A percentile compares a stretch with the other conserved stretches of the same genome.
These are phyloP conservation scores for Colletotrichum theobromicola DNA, from an alignment of 2,329 filamentous ascomycete genomes.

Conservation along the genomic window DNA sequence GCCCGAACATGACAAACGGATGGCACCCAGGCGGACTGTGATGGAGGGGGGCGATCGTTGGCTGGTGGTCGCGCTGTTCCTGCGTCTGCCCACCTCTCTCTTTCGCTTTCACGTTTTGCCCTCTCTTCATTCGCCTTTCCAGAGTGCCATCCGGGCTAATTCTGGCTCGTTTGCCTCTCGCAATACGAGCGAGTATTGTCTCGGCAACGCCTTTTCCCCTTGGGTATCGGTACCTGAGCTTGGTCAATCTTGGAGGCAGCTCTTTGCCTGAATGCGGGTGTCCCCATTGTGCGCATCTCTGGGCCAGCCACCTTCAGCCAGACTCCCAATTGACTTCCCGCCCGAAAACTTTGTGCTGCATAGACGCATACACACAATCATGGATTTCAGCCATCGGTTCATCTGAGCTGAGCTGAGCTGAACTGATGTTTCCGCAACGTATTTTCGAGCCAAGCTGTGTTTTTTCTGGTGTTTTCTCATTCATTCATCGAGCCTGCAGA, in stretches of 20 bases:
- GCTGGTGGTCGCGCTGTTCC: conserved; percentile 6
- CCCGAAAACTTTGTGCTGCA: background rate
- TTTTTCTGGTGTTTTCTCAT: background rate
- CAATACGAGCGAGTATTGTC: background rate
- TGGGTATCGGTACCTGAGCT: background rate
- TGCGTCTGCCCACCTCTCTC: conserved; percentile 4
- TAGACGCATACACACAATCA: background rate
- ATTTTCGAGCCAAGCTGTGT: background rate
- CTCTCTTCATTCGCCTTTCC: background rate
- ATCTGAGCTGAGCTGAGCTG: background rate
- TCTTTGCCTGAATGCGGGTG: background rate
- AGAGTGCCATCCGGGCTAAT: background rate
- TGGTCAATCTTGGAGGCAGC: background rate
- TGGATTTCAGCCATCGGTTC: background rate
- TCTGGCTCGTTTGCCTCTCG: background rate
- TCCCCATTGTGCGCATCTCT: background rate
- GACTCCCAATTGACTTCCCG: background rate
- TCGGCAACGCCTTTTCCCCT: conserved; percentile 1
- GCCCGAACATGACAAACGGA: conserved; percentile 2
- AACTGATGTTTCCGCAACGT: background rate
- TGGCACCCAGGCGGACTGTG: background rate
- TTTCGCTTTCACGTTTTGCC: background rate
- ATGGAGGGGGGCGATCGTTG: background rate
- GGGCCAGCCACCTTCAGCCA: background rate
- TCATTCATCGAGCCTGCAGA: background rate